Conservation (phyloP, 2,329 filamentous ascomycete genomes). For the Orbilia blumenaviensis region DNA sequence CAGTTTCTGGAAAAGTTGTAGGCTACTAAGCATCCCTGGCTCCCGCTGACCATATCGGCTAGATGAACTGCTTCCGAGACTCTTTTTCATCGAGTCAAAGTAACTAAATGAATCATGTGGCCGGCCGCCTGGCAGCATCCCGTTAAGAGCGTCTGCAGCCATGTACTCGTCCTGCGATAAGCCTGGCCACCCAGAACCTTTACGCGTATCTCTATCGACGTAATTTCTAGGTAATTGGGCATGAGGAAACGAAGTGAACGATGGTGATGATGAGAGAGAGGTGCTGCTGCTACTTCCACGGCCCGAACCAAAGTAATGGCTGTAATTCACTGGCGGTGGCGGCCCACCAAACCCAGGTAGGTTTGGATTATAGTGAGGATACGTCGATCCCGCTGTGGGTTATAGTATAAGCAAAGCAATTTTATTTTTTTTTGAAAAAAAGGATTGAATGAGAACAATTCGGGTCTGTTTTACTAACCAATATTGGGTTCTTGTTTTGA, state of each 20-base stretch:
- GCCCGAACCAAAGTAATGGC: conserved; percentile 41
- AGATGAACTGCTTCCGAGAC: conserved; percentile 38
- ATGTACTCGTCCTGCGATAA: conserved; percentile 49
- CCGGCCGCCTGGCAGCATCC: conserved; percentile 39
- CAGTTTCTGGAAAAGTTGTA: conserved; percentile 46
- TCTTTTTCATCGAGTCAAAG: conserved; percentile 50
- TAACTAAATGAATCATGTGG: conserved; percentile 44
- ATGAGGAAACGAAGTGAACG: conserved; percentile 46
- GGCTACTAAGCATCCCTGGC: conserved; percentile 39
- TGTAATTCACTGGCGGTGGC: conserved; percentile 46
- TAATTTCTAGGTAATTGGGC: conserved; percentile 46
- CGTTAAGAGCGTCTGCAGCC: conserved; percentile 45
- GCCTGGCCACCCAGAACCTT: conserved; percentile 38
- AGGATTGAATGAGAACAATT: background rate
- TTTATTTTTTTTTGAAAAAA: too few relatives aligned
- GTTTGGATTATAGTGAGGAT: conserved; percentile 51
- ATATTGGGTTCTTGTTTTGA: conserved; percentile 37
- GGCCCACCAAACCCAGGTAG: conserved; percentile 35
- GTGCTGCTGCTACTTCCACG: conserved; percentile 47
- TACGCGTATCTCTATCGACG: conserved; percentile 44
- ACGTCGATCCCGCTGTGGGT: conserved; percentile 37
- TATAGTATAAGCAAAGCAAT: conserved; percentile 23
- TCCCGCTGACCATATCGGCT: conserved; percentile 38
- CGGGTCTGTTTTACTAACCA: conserved; percentile 24
- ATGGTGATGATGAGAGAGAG: conserved; percentile 45